Evolutionary conservation across 2,329 filamentous ascomycete species (phyloP), one percentile per base, ranked within the genome.

Genomic region (Aspergillus glaucus): DNA sequence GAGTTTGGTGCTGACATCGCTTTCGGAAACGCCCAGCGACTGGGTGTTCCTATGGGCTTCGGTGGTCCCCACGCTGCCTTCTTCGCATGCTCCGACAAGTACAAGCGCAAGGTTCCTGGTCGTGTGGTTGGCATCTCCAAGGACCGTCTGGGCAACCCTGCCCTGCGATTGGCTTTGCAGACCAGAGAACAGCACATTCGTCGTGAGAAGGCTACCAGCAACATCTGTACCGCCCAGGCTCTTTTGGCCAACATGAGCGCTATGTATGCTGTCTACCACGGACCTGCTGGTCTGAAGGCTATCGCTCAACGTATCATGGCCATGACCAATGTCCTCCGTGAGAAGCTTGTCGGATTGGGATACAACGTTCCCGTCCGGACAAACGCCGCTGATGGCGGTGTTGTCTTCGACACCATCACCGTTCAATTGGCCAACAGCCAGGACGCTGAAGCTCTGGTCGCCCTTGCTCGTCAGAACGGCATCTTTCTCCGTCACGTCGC

Each of bases 1-100:
- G 92, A 96, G 65, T 96, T 92, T 72, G 92, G 92, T 39, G 92
- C 92, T 19, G 92, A 97, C 65, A 88, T 97, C 60, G 92, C 91
- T 4, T 95, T 97, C 65, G 92, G 92, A 57, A 95, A 86, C 63
- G 85, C 92, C 14, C 92, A 97, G 74, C 79, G 92, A 50, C 87
- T 96, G 53, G 92, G 92, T 67, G 88, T 97, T 10, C 91, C 92
- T 2, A 82, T 96, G 64, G 92, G 92, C 44, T 94, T 85, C 60
- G 92, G 92, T 62, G 92, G 92, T 17, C 92, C 92, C n/a, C 92
- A 96, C 63, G 92, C 92, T 22, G 92, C 91, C 15, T 97, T 97
- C 79, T 96, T 97, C 67, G 88, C 92, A 17, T 90, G 91, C 47
- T 82, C 82, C 47, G 91, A 96, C 44, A 88, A 92, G 70, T 84